Conservation (phyloP, 371 early-diverging fungal genomes). For the Polyrhizophydium stewartii region DNA sequence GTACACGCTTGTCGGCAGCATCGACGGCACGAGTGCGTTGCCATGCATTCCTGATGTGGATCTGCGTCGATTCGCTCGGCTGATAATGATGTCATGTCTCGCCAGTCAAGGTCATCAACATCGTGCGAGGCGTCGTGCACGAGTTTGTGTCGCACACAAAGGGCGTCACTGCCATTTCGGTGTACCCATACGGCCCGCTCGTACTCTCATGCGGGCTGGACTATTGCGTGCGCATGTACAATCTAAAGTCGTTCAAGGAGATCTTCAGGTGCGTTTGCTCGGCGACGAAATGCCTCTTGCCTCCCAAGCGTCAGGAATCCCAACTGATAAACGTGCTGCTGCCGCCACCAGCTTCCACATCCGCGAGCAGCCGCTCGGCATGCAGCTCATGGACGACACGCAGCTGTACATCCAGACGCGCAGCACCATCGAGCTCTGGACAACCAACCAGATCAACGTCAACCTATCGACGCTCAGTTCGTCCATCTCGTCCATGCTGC, state of each 20-base stretch:
- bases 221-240: slow-evolving; percentile 39
- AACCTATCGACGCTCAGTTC: slow-evolving; percentile 32
- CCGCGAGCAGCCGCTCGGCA: slow-evolving; percentile 25
- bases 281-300: too few relatives aligned
- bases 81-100: not conserved
- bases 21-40: slow-evolving; percentile 18
- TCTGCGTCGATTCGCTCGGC: not conserved
- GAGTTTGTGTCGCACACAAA: slow-evolving; percentile 37
- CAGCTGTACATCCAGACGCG: slow-evolving; percentile 23
- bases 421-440: slow-evolving; percentile 29
- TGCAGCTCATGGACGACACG: slow-evolving; percentile 32
- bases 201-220: slow-evolving; percentile 40
- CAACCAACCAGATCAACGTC: slow-evolving; percentile 36
- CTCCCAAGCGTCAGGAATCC: too few relatives aligned
- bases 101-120: slow-evolving; percentile 37
- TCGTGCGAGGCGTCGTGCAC: slow-evolving; percentile 37
- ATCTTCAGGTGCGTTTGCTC: slow-evolving; percentile 39
- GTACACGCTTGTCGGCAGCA: slow-evolving; percentile 28
- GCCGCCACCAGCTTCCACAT: slow-evolving; percentile 33
- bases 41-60: not conserved
- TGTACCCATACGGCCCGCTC: slow-evolving; percentile 32
- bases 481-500: slow-evolving; percentile 9
- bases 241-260: slow-evolving; percentile 38
- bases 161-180: slow-evolving; percentile 34
- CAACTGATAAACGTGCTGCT: too few relatives aligned